A percentile compares a stretch with the other conserved stretches of the same genome.
phyloP scores from a whole-genome alignment of 2,329 filamentous ascomycete species.

The Diplodia seriata region DNA sequence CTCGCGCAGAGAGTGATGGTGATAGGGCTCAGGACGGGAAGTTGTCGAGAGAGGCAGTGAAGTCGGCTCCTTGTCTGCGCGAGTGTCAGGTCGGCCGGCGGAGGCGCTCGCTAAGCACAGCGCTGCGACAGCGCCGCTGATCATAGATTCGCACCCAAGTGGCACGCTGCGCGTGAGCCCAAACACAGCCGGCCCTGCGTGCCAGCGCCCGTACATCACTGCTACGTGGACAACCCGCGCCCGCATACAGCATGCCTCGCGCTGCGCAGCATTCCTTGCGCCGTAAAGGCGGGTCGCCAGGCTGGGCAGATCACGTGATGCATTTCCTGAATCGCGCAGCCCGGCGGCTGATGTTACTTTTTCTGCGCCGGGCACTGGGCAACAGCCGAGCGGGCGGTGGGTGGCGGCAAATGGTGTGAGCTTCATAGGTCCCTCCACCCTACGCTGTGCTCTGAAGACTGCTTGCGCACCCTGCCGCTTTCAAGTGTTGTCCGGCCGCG shows the following conservation, averaged over 20 bases:
- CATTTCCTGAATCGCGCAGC: background rate
- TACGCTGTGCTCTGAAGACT: background rate
- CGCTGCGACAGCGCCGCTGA: constrained; percentile 22
- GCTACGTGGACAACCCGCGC: constrained; percentile 23
- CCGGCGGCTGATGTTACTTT: background rate
- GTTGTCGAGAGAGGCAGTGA: constrained; percentile 16
- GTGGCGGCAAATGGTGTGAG: constrained; percentile 25
- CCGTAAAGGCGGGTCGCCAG: background rate
- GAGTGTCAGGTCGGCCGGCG: constrained; percentile 21
- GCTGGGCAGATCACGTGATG: background rate
- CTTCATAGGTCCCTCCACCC: constrained; percentile 18
- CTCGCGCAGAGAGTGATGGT: constrained; percentile 10
- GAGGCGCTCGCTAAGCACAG: constrained; percentile 16
- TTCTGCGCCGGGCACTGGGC: constrained; percentile 3
- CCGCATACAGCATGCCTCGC: constrained; percentile 3
- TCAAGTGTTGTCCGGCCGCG: background rate
- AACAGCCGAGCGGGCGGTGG: constrained; percentile 26
- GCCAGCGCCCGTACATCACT: background rate
- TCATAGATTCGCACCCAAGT: constrained; percentile 19
- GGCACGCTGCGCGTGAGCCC: constrained; percentile 19
- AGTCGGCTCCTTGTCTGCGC: constrained; percentile 12
- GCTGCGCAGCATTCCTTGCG: constrained; percentile 12
- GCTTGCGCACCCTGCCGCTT: background rate
- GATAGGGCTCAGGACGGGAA: constrained; percentile 9
- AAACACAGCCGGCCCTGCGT: constrained; percentile 11